Percentiles rank a stretch among this genome's conserved stretches.
phyloP scores from a whole-genome alignment of 129 eudicot genomes.

The Ambrosia artemisiifolia region DNA sequence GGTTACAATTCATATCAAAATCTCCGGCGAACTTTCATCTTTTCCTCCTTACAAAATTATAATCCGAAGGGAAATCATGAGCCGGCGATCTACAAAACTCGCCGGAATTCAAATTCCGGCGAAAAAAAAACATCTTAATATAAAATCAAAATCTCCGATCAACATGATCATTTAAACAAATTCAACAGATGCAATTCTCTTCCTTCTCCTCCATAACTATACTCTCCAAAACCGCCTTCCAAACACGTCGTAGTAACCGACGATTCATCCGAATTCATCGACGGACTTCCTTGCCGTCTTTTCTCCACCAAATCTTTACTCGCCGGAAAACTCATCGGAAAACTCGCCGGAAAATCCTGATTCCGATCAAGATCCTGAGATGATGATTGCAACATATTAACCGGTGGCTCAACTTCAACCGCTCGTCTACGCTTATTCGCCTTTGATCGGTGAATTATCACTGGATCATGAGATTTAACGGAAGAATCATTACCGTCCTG shows the following conservation, averaged over 20 bases:
- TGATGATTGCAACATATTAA: neutral
- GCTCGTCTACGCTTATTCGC: conserved; percentile 48
- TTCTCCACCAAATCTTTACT: conserved; percentile 29
- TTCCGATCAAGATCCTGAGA: conserved; percentile 51
- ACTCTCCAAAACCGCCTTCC: conserved; percentile 40
- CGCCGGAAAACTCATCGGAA: conserved; percentile 4
- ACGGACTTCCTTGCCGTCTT: conserved; percentile 72
- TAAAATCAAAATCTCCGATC: conserved; percentile 16
- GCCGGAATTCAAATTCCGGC: conserved; percentile 45
- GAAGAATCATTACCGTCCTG: conserved; percentile 36
- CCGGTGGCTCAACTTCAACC: conserved; percentile 10
- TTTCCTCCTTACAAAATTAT: conserved; percentile 42
- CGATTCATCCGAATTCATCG: conserved; percentile 81
- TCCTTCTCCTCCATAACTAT: conserved; percentile 23
- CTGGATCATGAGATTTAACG: conserved; percentile 32
- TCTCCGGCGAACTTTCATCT: conserved; percentile 66
- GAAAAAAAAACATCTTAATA: neutral
- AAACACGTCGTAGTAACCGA: conserved; percentile 66
- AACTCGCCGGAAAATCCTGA: conserved; percentile 19
- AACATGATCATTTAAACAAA: conserved; percentile 43
- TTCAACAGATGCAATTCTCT: conserved; percentile 50
- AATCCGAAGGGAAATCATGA: conserved; percentile 59
- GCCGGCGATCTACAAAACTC: conserved; percentile 47
- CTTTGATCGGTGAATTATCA: conserved; percentile 6
- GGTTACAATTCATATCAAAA: conserved; percentile 8